Evolutionary conservation across 148 eudicot genomes (phyloP).

Genomic region (Rhododendron ovatum): DNA sequence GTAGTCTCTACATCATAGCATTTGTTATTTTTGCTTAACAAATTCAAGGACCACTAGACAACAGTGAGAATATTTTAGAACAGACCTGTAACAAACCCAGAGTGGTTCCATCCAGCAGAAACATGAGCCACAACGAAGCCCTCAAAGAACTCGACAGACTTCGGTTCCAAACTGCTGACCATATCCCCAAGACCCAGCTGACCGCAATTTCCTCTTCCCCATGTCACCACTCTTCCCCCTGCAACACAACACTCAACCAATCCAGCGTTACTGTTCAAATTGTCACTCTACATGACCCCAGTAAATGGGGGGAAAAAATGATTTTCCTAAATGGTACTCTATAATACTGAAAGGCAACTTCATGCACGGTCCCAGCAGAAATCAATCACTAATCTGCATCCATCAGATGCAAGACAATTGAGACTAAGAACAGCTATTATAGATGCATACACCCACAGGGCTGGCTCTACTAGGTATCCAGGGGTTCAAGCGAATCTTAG

Average conservation of each 20-base stretch:
- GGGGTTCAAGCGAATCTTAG: not conserved
- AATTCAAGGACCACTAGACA: not conserved
- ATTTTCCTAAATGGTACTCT: not conserved
- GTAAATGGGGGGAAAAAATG: not conserved
- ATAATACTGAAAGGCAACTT: not conserved
- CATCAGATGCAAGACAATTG: not conserved
- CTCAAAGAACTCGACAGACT: conserved; percentile 35
- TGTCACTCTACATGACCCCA: not conserved
- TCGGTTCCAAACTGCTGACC: conserved; percentile 43
- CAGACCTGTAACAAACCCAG: conserved; percentile 93
- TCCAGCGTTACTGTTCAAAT: not conserved
- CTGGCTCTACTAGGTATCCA: too few relatives aligned
- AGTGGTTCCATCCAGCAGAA: conserved; percentile 98
- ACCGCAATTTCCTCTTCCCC: conserved; percentile 95
- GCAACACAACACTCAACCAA: conserved; percentile 12
- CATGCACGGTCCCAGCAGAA: not conserved
- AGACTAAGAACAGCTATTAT: not conserved
- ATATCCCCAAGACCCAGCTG: conserved; percentile 82
- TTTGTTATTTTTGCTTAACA: not conserved
- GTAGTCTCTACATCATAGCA: not conserved
- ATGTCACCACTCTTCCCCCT: conserved; percentile 76
- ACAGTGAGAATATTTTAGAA: not conserved
- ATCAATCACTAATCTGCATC: not conserved
- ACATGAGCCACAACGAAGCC: conserved; percentile 39
- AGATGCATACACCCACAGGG: not conserved